These are phyloP conservation scores for Phytophthora pseudosyringae DNA, from an alignment of 352 stramenopile species.

Conservation along the genomic window DNA sequence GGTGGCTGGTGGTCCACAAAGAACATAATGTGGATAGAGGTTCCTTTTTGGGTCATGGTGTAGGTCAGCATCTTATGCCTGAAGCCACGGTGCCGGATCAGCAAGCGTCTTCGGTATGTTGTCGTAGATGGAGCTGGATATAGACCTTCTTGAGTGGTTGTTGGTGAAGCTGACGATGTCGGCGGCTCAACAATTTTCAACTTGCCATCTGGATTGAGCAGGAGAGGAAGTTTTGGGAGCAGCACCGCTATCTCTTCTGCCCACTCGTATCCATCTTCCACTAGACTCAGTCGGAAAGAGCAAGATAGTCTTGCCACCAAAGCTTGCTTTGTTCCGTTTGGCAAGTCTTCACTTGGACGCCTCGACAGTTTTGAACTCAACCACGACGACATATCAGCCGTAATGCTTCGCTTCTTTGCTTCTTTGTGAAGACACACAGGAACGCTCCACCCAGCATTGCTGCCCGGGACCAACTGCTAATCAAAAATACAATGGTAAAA, in stretches of 20 bases:
- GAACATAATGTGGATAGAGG: slow-evolving; percentile 66
- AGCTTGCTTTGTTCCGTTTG: slow-evolving; percentile 23
- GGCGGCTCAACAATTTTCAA: slow-evolving; percentile 32
- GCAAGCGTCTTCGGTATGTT: slow-evolving; percentile 54
- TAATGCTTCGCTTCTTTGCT: slow-evolving; percentile 55
- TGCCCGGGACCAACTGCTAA: slow-evolving; percentile 35
- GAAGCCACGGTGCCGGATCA: slow-evolving; percentile 59
- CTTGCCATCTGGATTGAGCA: slow-evolving; percentile 36
- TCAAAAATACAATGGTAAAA: slow-evolving; percentile 10
- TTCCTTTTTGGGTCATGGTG: slow-evolving; percentile 56
- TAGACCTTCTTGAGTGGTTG: slow-evolving; percentile 17
- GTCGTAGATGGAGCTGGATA: slow-evolving; percentile 59
- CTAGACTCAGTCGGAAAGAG: slow-evolving; percentile 47
- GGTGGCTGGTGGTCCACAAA: slow-evolving; percentile 74
- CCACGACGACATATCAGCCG: slow-evolving; percentile 58
- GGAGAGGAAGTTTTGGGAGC: slow-evolving; percentile 46
- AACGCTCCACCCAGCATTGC: slow-evolving; percentile 47
- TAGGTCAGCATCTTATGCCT: slow-evolving; percentile 77
- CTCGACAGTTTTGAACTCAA: slow-evolving; percentile 55
- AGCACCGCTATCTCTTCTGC: slow-evolving; percentile 54
- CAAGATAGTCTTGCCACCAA: slow-evolving; percentile 58
- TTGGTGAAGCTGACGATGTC: slow-evolving; percentile 14
- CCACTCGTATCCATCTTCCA: slow-evolving; percentile 48
- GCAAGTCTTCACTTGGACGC: slow-evolving; percentile 43
- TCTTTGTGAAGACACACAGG: slow-evolving; percentile 56